Evolutionary conservation across 805 yeast genomes (phyloP), one percentile per base, ranked within the genome.

Genomic region (Candida tibetensis): DNA sequence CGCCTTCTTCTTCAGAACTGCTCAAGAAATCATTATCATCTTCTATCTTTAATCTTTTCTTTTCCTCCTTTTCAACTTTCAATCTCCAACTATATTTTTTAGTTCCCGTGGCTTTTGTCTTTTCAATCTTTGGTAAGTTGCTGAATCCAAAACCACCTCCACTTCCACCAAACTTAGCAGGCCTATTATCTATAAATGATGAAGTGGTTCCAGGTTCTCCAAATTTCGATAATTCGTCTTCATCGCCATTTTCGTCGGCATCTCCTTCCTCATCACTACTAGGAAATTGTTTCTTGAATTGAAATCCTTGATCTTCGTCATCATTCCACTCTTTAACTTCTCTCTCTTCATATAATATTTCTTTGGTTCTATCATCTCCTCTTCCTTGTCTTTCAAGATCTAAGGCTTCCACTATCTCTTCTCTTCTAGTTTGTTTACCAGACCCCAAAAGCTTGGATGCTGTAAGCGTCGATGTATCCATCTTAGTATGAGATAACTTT

Each of bases 371-470:
- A 2, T 80, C 88, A 55, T 75, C 77, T 1, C 76, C 82, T 41
- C 83, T 68, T 2, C 95, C 95, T 52, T 79, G 81, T 41, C 71
- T 71, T 52, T 88, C 96, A 28, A 82, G 62, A 36, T 75, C 75
- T 39, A 86, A 56, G 0, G 95, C 95, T 52, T 85, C 91, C n/a
- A 73, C 62, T 62, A 87, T 74, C 43, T 75, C 77, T 52, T 85
- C 90, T 37, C 69, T 73, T 46, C 75, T 77, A 1, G 95, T 85
- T 45, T 74, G 78, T 35, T 66, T 70, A 10, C 89, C 91, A 12
- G 77, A 74, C 34, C 98, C 98, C 34, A 91, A 72, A 4, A 74
- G 71, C 54, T 88, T 89, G 15, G 95, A 77, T 25, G 93, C 81
- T 17, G 77, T 81, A 46, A 88, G 67, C 9, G 78, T 49, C 0